Evolutionary conservation across 164 flowering plant genomes (phyloP).

Genomic region (Liriodendron chinense): DNA sequence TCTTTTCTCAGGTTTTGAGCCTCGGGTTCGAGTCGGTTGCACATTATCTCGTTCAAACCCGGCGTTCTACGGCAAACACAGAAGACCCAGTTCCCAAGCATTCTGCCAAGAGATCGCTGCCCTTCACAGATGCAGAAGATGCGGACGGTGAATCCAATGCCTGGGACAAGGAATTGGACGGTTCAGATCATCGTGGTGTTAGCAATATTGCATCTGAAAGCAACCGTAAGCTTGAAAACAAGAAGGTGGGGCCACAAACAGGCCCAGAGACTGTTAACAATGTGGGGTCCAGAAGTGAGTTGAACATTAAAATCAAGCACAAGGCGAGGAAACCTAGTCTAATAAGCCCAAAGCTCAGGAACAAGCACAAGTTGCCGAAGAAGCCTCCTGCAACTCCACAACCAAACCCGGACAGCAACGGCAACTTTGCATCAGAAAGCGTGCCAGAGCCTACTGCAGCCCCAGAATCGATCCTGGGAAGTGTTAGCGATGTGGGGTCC

Average conservation of each 20-base stretch:
- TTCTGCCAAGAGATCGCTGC: slow-evolving; percentile 56
- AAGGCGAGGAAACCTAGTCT: not conserved
- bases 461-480: not conserved
- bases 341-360: not conserved
- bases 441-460: not conserved
- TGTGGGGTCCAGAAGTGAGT: not conserved
- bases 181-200: slow-evolving; percentile 1
- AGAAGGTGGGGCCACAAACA: not conserved
- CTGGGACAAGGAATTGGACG: slow-evolving; percentile 8
- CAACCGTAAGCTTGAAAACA: not conserved
- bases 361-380: not conserved
- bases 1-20: slow-evolving; percentile 39
- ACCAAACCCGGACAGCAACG: not conserved
- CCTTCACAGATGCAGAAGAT: slow-evolving; percentile 40
- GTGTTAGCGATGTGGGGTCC: not conserved
- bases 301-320: too few relatives aligned
- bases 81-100: slow-evolving; percentile 17
- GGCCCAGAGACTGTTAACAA: slow-evolving; percentile 1
- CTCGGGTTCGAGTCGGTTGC: slow-evolving; percentile 91
- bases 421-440: not conserved
- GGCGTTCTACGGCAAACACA: slow-evolving; percentile 21
- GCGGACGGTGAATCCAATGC: slow-evolving; percentile 13
- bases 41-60: slow-evolving; percentile 77
- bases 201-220: slow-evolving; percentile 10
- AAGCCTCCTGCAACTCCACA: not conserved